Conservation (phyloP, 495 filamentous ascomycete species). For the Platismatia glauca region DNA sequence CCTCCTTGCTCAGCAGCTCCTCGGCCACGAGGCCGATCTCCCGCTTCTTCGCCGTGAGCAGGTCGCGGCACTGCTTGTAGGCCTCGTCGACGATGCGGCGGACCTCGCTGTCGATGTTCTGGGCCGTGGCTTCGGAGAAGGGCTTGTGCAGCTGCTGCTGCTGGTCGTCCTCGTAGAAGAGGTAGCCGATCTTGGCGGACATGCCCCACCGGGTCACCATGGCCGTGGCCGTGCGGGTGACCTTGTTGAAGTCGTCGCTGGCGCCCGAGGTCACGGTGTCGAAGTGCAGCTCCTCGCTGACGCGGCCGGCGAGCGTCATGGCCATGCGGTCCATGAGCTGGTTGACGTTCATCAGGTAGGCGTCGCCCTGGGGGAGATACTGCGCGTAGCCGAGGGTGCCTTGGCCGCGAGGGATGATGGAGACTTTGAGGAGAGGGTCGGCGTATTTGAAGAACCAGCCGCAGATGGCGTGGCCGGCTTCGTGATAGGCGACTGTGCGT, state of each 20-base stretch:
- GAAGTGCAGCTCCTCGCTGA: constrained; percentile 93
- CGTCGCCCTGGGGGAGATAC: constrained; percentile 82
- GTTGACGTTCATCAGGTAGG: constrained; percentile 87
- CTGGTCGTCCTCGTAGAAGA: constrained; percentile 80
- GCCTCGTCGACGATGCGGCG: constrained; percentile 82
- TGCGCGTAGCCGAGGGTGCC: constrained; percentile 93
- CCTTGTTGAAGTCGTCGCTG: constrained; percentile 97
- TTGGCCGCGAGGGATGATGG: constrained; percentile 92
- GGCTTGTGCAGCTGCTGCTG: constrained; percentile 80
- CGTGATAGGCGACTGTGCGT: constrained; percentile 91
- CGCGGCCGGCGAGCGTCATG: constrained; percentile 92
- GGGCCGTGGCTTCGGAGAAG: constrained; percentile 88
- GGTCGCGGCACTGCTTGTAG: constrained; percentile 77
- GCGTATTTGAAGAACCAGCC: constrained; percentile 97
- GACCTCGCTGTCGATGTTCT: constrained; percentile 84
- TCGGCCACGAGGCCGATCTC: constrained; percentile 86
- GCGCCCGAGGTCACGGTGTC: constrained; percentile 91
- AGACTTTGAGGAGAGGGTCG: constrained; percentile 94
- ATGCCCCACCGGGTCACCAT: constrained; percentile 99
- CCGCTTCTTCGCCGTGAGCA: constrained; percentile 76
- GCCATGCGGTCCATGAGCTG: constrained; percentile 99
- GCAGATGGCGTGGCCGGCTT: constrained; percentile 96
- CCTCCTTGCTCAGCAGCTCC: constrained; percentile 85
- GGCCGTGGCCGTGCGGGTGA: constrained; percentile 83
- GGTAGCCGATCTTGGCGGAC: constrained; percentile 82